Conservation (phyloP, 2,329 filamentous ascomycete species). For the Trichoderma lentiforme region DNA sequence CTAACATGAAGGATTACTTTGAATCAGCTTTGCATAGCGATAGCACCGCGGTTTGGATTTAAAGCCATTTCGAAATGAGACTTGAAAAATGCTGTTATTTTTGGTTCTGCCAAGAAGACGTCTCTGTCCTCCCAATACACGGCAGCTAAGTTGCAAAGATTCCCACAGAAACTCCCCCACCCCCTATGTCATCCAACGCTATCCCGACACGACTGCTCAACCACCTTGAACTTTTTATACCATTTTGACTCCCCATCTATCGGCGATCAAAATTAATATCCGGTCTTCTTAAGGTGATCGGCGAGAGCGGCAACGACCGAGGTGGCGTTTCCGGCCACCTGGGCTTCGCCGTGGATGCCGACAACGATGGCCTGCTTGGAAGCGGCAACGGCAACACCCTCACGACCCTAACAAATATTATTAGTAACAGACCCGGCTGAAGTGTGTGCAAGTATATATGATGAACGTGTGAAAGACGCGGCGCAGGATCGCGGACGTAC, state of each 20-base stretch:
- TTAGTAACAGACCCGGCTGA: no score
- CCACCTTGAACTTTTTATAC: neutral
- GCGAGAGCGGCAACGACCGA: conserved; percentile 78
- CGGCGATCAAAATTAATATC: conserved; percentile 58
- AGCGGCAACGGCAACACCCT: conserved; percentile 79
- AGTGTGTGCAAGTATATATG: no score
- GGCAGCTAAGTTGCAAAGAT: conserved; percentile 17
- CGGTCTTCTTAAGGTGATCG: conserved; percentile 77
- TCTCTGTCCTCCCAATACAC: conserved; percentile 15
- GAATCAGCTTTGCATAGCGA: neutral
- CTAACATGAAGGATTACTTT: neutral
- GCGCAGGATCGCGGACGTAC: conserved; percentile 45
- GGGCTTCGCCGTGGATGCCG: no score
- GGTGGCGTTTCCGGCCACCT: conserved; percentile 72
- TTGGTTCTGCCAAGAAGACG: conserved; percentile 1
- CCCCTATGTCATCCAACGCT: conserved; percentile 16
- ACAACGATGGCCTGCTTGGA: conserved; percentile 86
- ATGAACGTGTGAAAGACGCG: no score
- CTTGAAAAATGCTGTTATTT: neutral
- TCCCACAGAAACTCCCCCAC: conserved; percentile 12
- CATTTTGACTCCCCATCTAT: neutral
- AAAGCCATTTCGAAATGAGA: conserved; percentile 25
- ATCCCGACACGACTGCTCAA: neutral
- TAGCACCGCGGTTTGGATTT: conserved; percentile 25
- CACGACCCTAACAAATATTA: conserved; percentile 64